Percentiles rank a stretch among this genome's conserved stretches.
These are phyloP conservation scores for Rutidosis leptorrhynchoides DNA, from an alignment of 129 eudicot genomes.

Conservation along the genomic window DNA sequence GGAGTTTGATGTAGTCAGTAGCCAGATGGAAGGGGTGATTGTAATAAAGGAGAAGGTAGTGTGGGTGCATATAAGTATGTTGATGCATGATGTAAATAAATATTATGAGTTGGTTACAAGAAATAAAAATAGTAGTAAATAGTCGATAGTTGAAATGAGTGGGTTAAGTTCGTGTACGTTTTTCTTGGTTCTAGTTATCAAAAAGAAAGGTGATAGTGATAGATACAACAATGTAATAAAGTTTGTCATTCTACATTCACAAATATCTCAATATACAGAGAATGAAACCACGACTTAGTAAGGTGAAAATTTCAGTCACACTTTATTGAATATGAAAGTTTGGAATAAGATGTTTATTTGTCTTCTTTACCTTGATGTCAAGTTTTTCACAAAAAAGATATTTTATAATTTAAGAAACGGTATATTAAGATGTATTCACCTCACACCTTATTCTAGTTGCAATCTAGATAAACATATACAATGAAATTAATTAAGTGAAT, in stretches of 20 bases:
- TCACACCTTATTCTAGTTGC: neutral
- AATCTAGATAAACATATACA: too few relatives aligned
- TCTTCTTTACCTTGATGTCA: conserved; percentile 25
- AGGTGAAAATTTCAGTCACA: conserved; percentile 24
- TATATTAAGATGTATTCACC: neutral
- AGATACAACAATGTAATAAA: neutral
- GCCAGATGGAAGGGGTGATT: too few relatives aligned
- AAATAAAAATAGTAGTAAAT: too few relatives aligned
- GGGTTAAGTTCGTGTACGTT: too few relatives aligned
- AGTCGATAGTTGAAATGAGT: too few relatives aligned
- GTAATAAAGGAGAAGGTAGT: too few relatives aligned
- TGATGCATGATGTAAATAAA: too few relatives aligned
- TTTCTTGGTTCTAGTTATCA: too few relatives aligned
- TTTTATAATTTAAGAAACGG: conserved; percentile 13
- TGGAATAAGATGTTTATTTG: conserved; percentile 20
- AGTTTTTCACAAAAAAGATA: conserved; percentile 21
- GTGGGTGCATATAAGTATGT: too few relatives aligned
- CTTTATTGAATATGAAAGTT: conserved; percentile 26
- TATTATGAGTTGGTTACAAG: too few relatives aligned
- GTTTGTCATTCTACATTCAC: neutral
- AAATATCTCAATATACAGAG: conserved; percentile 22
- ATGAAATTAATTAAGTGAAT: too few relatives aligned
- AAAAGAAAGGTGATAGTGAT: neutral
- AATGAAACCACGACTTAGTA: conserved; percentile 24
- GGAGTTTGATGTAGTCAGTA: too few relatives aligned